These are phyloP conservation scores for Mollisia scopiformis DNA, from an alignment of 2,329 filamentous ascomycete genomes.

Conservation along the genomic window DNA sequence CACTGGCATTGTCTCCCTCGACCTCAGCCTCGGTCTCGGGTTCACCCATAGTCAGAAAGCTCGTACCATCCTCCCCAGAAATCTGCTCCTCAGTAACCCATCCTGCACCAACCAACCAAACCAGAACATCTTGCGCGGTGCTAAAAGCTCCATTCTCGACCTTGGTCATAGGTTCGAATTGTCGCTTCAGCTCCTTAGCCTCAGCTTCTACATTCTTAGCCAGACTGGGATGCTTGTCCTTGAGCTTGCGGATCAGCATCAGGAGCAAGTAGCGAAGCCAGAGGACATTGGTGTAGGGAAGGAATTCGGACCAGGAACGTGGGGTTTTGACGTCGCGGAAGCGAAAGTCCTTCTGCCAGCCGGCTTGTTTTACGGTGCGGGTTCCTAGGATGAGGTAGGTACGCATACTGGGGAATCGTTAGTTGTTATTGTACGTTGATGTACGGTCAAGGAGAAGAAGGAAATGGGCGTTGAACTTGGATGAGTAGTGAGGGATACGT, in stretches of 20 bases:
- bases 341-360: conserved; percentile 18
- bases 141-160: conserved; percentile 26
- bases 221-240: not conserved
- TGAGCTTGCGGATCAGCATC: conserved; percentile 44
- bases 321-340: conserved; percentile 6
- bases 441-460: not conserved
- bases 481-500: conserved; percentile 51
- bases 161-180: conserved; percentile 47
- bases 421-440: too few relatives aligned
- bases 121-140: conserved; percentile 25
- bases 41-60: not conserved
- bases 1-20: too few relatives aligned
- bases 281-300: conserved; percentile 66
- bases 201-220: conserved; percentile 34
- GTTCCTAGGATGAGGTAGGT: conserved; percentile 26
- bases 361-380: conserved; percentile 11
- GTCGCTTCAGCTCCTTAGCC: conserved; percentile 56
- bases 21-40: too few relatives aligned
- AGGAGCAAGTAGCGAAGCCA: conserved; percentile 66
- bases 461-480: not conserved
- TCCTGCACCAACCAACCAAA: conserved; percentile 22
- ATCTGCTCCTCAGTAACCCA: conserved; percentile 29
- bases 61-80: not conserved
- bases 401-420: conserved; percentile 25
- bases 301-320: conserved; percentile 53